phyloP scores from a whole-genome alignment of 441 rosid genomes.

The Biscutella laevigata region DNA sequence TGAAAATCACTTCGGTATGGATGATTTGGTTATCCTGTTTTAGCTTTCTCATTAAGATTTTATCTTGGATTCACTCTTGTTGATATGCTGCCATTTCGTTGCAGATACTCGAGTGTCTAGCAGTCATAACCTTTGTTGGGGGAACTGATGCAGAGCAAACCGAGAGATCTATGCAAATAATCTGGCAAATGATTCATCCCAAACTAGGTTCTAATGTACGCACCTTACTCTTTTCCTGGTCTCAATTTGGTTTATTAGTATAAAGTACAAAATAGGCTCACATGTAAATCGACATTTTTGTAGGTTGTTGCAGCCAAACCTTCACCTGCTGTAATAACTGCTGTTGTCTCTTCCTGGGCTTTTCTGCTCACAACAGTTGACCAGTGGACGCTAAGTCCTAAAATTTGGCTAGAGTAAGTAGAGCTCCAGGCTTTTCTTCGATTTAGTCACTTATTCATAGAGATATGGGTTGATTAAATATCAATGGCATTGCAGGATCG shows the following conservation, averaged over 20 bases:
- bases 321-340: constrained; percentile 46
- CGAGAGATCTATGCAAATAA: constrained; percentile 69
- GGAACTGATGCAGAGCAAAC: constrained; percentile 60
- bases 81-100: constrained; percentile 14
- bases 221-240: background rate
- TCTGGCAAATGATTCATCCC: constrained; percentile 89
- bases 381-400: constrained; percentile 48
- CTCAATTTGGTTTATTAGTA: background rate
- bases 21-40: constrained; percentile 1
- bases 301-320: constrained; percentile 69
- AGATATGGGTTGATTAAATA: constrained; percentile 5
- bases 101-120: constrained; percentile 76
- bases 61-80: background rate
- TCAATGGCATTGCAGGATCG: constrained; percentile 45
- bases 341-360: constrained; percentile 88
- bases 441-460: background rate
- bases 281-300: background rate
- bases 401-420: constrained; percentile 68
- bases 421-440: background rate
- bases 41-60: background rate
- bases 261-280: constrained; percentile 1
- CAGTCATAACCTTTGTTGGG: constrained; percentile 71
- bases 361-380: constrained; percentile 72
- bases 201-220: constrained; percentile 81
- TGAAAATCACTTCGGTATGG: constrained; percentile 50